These are phyloP conservation scores for Venturia pyrina DNA, from an alignment of 2,329 filamentous ascomycete species.

Conservation along the genomic window DNA sequence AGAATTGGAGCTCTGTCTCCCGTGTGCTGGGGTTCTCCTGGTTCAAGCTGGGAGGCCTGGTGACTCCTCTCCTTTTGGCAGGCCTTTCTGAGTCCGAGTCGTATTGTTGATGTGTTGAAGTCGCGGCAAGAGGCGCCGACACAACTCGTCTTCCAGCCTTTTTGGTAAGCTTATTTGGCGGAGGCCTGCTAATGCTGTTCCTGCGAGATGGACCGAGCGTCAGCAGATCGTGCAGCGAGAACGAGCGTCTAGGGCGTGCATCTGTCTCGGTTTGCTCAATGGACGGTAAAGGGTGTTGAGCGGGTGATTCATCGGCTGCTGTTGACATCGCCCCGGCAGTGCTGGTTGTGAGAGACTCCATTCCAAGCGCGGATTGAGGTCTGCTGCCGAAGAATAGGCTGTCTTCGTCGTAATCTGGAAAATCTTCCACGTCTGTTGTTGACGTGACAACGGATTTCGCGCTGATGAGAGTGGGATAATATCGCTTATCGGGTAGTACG, in stretches of 20 bases:
- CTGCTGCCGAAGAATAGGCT: slow-evolving; percentile 29
- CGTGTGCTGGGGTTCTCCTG: background rate
- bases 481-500: slow-evolving; percentile 33
- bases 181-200: background rate
- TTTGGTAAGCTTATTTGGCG: slow-evolving; percentile 6
- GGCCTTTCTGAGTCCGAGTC: slow-evolving; percentile 15
- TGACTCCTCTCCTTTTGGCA: slow-evolving; percentile 30
- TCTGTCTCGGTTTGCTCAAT: background rate
- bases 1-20: background rate
- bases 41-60: slow-evolving; percentile 27
- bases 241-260: slow-evolving; percentile 33
- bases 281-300: background rate
- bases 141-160: background rate
- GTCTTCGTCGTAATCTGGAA: slow-evolving; percentile 27
- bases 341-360: slow-evolving; percentile 15
- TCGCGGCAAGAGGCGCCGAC: background rate
- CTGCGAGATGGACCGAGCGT: slow-evolving; percentile 9
- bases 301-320: background rate
- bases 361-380: slow-evolving; percentile 27
- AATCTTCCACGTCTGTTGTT: slow-evolving; percentile 27
- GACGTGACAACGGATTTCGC: slow-evolving; percentile 29
- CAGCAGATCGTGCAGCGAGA: slow-evolving; percentile 34
- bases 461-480: slow-evolving; percentile 39
- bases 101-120: background rate
- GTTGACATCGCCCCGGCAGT: background rate